phyloP scores from a whole-genome alignment of 257 asterid genomes.

The Plantago elongata region DNA sequence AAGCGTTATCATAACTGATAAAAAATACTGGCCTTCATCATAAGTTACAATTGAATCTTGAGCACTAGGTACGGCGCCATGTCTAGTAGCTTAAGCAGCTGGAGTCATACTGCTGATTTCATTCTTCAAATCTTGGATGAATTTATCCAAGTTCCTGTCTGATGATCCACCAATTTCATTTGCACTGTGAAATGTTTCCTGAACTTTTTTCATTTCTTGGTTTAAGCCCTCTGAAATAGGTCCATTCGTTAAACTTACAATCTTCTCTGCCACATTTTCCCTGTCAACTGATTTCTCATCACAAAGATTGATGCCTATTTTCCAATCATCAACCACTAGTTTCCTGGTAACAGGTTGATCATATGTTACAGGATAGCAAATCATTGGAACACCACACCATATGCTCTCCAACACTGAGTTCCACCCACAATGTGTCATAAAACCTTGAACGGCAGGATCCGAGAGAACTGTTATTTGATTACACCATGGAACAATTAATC shows the following conservation, averaged over 20 bases:
- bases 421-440: conserved; percentile 48
- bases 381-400: conserved; percentile 28
- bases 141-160: conserved; percentile 3
- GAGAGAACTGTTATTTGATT: conserved; percentile 30
- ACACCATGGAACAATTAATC: conserved; percentile 45
- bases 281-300: conserved; percentile 4
- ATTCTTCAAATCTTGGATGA: conserved; percentile 8
- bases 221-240: neutral
- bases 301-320: conserved; percentile 15
- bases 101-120: conserved; percentile 26
- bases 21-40: too few relatives aligned
- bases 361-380: conserved; percentile 25
- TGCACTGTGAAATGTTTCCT: neutral
- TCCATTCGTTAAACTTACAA: conserved; percentile 10
- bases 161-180: conserved; percentile 12
- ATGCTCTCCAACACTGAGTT: conserved; percentile 26
- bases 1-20: too few relatives aligned
- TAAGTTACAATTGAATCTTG: neutral
- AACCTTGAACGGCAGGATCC: conserved; percentile 33
- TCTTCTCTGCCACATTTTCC: conserved; percentile 16
- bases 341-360: conserved; percentile 28
- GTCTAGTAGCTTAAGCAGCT: neutral
- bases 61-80: neutral
- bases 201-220: conserved; percentile 8
- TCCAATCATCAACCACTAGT: conserved; percentile 25